Conservation (phyloP, 805 yeast species). For the Candida xyloterini region DNA sequence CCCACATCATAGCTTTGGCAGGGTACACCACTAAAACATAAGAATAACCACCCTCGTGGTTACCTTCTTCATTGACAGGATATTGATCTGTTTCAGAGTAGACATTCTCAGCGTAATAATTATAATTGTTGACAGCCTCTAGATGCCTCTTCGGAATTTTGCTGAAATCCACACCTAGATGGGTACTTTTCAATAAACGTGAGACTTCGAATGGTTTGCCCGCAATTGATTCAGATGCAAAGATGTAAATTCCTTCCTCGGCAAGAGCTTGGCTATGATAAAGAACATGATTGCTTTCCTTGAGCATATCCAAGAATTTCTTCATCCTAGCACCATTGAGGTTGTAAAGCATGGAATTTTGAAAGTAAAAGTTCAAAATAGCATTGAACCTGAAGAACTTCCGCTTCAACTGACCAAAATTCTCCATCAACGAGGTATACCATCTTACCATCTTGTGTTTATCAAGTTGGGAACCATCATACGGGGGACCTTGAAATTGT, state of each 20-base stretch:
- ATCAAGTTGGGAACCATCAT: constrained; percentile 32
- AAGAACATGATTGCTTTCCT: constrained; percentile 68
- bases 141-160: constrained; percentile 34
- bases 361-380: constrained; percentile 63
- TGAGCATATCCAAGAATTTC: constrained; percentile 53
- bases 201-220: constrained; percentile 42
- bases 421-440: constrained; percentile 65
- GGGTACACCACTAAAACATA: constrained; percentile 75
- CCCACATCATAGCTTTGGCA: constrained; percentile 86
- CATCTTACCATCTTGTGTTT: constrained; percentile 53
- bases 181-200: constrained; percentile 43
- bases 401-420: constrained; percentile 72
- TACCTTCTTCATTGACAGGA: constrained; percentile 10
- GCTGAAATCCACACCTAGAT: constrained; percentile 49
- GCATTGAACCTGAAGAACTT: constrained; percentile 76
- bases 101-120: constrained; percentile 20
- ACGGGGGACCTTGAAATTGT: constrained; percentile 65
- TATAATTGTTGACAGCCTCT: constrained; percentile 29
- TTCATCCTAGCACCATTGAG: constrained; percentile 48
- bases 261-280: constrained; percentile 67
- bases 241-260: constrained; percentile 70
- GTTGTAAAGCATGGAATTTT: constrained; percentile 65
- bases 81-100: constrained; percentile 7
- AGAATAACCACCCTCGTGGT: constrained; percentile 34
- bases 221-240: constrained; percentile 64